Evolutionary conservation across 768 basidiomycete species (phyloP).

Genomic region (Podaxis mareebaensis): DNA sequence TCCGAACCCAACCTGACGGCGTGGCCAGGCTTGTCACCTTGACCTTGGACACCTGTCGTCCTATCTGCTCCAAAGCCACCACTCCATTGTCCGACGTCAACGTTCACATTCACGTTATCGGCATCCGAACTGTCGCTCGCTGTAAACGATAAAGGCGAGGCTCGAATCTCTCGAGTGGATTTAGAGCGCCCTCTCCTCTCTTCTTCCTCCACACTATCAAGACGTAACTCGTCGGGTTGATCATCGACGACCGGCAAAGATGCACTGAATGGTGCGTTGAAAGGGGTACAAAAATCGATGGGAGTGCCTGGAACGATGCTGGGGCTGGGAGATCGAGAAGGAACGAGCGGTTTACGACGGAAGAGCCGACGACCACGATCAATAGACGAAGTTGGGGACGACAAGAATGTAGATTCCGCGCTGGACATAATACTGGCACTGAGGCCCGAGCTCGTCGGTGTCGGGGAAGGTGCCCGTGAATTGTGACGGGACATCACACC

Average conservation of each 20-base stretch:
- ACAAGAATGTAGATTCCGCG: conserved; percentile 28
- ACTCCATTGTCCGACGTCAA: conserved; percentile 11
- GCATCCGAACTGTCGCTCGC: conserved; percentile 15
- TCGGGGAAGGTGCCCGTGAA: conserved; percentile 27
- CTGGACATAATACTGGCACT: conserved; percentile 7
- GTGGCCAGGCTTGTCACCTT: background rate
- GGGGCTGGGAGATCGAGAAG: conserved; percentile 50
- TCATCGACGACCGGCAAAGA: conserved; percentile 24
- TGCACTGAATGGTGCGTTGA: conserved; percentile 17
- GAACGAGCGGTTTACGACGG: conserved; percentile 22
- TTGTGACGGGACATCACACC: conserved; percentile 40
- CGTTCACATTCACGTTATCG: conserved; percentile 19
- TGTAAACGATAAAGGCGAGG: conserved; percentile 16
- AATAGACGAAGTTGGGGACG: conserved; percentile 26
- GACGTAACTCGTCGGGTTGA: conserved; percentile 28
- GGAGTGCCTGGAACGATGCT: conserved; percentile 50
- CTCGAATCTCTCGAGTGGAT: conserved; percentile 3
- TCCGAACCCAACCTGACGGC: background rate
- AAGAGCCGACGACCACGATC: conserved; percentile 35
- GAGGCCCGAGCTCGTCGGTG: conserved; percentile 12
- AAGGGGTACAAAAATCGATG: conserved; percentile 27
- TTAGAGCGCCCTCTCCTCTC: conserved; percentile 12
- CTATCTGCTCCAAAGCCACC: conserved; percentile 6
- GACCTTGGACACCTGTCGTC: background rate
- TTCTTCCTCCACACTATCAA: conserved; percentile 19